Percentiles rank a stretch among this genome's conserved stretches.
Conservation (phyloP, 2,329 filamentous ascomycete species). For the Colletotrichum liaoningense region DNA sequence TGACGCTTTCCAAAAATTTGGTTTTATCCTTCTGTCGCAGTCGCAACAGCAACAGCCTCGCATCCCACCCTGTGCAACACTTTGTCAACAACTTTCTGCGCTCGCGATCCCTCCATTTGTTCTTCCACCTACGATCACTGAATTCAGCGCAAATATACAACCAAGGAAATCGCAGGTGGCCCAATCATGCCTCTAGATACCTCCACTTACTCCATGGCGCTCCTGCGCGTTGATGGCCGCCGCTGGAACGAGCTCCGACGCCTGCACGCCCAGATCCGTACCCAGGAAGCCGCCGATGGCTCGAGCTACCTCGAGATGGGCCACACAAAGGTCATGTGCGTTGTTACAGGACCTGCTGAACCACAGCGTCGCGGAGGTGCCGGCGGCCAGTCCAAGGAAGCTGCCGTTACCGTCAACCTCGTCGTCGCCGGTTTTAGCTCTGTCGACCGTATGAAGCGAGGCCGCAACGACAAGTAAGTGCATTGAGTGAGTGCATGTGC, state of each 20-base stretch:
- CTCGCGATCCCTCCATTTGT: background rate
- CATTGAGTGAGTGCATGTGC: background rate
- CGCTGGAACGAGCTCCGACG: conserved; percentile 97
- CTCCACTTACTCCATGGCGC: conserved; percentile 88
- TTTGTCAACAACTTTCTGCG: background rate
- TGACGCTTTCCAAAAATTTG: conserved; percentile 33
- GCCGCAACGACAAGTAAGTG: conserved; percentile 80
- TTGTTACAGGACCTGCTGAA: conserved; percentile 87
- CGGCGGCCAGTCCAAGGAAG: conserved; percentile 56
- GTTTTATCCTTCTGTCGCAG: background rate
- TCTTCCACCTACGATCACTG: background rate
- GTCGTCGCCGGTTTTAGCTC: conserved; percentile 89
- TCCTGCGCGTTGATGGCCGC: conserved; percentile 84
- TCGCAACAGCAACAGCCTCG: background rate
- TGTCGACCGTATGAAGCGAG: conserved; percentile 83
- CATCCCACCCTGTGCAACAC: background rate
- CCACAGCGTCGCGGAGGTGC: conserved; percentile 49
- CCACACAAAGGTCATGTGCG: conserved; percentile 96
- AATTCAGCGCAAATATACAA: background rate
- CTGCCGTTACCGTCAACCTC: conserved; percentile 83
- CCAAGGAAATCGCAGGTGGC: background rate
- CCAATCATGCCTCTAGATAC: conserved; percentile 91
- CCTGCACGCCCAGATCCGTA: conserved; percentile 88
- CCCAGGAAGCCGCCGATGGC: conserved; percentile 91
- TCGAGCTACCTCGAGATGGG: conserved; percentile 96